Evolutionary conservation across 371 early-diverging fungal genomes (phyloP).

Genomic region (Syncephalis fuscata): DNA sequence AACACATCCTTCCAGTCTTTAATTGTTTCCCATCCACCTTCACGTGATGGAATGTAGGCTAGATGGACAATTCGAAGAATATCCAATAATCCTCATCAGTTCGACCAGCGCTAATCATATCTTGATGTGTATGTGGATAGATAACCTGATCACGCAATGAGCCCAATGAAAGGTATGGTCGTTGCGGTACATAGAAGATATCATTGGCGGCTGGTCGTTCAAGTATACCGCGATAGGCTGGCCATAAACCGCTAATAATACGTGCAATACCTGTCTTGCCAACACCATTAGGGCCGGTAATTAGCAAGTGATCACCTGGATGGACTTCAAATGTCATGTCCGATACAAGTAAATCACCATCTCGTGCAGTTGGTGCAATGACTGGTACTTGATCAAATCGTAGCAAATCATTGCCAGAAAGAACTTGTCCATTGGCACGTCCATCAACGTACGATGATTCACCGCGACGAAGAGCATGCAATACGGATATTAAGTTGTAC

Average conservation of each 20-base stretch:
- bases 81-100: conserved; percentile 60
- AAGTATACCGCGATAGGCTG: conserved; percentile 56
- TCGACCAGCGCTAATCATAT: conserved; percentile 51
- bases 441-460: conserved; percentile 9
- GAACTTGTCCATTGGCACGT: conserved; percentile 27
- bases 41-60: conserved; percentile 54
- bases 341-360: conserved; percentile 46
- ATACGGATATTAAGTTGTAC: conserved; percentile 48
- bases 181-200: conserved; percentile 78
- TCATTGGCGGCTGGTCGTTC: conserved; percentile 41
- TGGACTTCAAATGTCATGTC: conserved; percentile 35
- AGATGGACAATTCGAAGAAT: conserved; percentile 58
- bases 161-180: conserved; percentile 75
- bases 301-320: conserved; percentile 44
- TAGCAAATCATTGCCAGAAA: conserved; percentile 26
- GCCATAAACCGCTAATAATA: conserved; percentile 77
- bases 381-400: conserved; percentile 45
- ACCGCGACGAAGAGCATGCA: conserved; percentile 33
- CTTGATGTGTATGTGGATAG: conserved; percentile 68
- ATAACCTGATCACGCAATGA: conserved; percentile 75
- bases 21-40: conserved; percentile 75
- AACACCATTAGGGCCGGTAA: conserved; percentile 70
- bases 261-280: conserved; percentile 72
- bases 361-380: conserved; percentile 39
- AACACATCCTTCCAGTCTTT: conserved; percentile 88